Evolutionary conservation across 2,329 filamentous ascomycete genomes (phyloP).

Genomic region (Paraphoma sp.): DNA sequence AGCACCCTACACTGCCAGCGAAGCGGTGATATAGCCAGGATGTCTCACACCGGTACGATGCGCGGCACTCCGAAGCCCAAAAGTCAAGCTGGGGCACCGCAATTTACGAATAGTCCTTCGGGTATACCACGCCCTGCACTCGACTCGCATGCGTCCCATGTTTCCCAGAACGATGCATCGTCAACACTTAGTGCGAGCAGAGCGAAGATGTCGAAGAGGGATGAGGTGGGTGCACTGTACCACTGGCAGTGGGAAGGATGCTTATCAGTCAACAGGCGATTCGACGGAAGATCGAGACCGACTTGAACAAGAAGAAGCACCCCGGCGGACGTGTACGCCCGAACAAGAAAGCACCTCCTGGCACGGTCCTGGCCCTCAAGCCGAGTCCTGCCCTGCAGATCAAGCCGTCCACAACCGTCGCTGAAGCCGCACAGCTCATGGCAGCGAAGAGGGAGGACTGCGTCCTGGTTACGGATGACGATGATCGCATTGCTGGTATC

Average conservation of each 20-base stretch:
- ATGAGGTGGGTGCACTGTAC: constrained; percentile 76
- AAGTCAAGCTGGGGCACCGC: constrained; percentile 55
- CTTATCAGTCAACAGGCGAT: constrained; percentile 72
- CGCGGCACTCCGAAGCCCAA: constrained; percentile 71
- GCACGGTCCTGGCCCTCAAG: constrained; percentile 93
- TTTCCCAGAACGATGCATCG: constrained; percentile 62
- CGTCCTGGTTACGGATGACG: constrained; percentile 95
- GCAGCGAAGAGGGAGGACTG: constrained; percentile 98
- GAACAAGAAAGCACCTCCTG: constrained; percentile 91
- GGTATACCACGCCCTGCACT: constrained; percentile 76
- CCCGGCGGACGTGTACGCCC: constrained; percentile 78
- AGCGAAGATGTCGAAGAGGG: constrained; percentile 94
- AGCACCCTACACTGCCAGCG: constrained; percentile 20
- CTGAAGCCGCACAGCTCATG: constrained; percentile 98
- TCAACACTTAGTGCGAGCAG: constrained; percentile 90
- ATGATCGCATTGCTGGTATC: constrained; percentile 97
- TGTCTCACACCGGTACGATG: constrained; percentile 69
- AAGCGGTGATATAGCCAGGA: constrained; percentile 44
- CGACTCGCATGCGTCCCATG: constrained; percentile 58
- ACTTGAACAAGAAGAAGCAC: constrained; percentile 97
- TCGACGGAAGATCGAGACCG: constrained; percentile 93
- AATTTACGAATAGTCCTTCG: constrained; percentile 70
- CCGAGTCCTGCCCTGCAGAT: constrained; percentile 97
- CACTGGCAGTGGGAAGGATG: constrained; percentile 6
- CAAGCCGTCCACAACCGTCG: constrained; percentile 90